Base-by-base conservation (phyloP, 805 yeast genomes). In the Barnettozyma populi region DNA sequence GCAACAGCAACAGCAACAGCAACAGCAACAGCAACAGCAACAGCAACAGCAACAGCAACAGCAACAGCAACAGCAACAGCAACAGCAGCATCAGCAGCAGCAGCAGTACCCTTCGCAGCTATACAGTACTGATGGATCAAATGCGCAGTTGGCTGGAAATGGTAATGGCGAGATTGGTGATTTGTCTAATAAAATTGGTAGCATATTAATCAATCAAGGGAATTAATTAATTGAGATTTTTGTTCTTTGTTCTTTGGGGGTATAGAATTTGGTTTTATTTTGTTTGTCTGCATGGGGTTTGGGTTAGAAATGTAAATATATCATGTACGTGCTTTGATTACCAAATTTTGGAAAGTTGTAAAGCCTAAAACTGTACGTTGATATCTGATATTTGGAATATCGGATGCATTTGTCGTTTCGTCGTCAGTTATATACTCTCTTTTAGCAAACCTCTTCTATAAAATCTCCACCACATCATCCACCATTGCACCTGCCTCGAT, bases 181-280 rank as follows among this genome's bases (percentile, higher is more conserved):
- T 23, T 45, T 57, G 34, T 54, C 57, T 2, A 36, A 44, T 3
- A 55, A 53, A 45, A 49, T 57, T 46, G 52, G 54, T 13, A 54
- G 54, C 7, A 55, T 57, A 36, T 50, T 51, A 10, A 43, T 54
- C 48, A 54, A 55, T 37, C 50, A 42, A 8, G 46, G 46, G 23
- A 47, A 32, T 25, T 43, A 47, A 32, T 25, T 43, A 43, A 16
- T 23, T n/a, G 25, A 21, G 7, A 23, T 24, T 21, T 7, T 45
- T 32, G 39, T n/a, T 23, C 39, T 29, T 34, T n/a, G n/a, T 16
- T 34, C 24, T 32, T 20, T 25, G 21, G 32, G 16, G 24, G 29
- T 18, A 24, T 16, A 24, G 32, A 21, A 16, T 21, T 21, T 19
- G 27, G 38, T 37, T 37, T 21, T 23, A 23, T 21, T 21, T 23